Base-by-base conservation (phyloP, 1,284 basidiomycete species). In the Ganoderma lingzhi region DNA sequence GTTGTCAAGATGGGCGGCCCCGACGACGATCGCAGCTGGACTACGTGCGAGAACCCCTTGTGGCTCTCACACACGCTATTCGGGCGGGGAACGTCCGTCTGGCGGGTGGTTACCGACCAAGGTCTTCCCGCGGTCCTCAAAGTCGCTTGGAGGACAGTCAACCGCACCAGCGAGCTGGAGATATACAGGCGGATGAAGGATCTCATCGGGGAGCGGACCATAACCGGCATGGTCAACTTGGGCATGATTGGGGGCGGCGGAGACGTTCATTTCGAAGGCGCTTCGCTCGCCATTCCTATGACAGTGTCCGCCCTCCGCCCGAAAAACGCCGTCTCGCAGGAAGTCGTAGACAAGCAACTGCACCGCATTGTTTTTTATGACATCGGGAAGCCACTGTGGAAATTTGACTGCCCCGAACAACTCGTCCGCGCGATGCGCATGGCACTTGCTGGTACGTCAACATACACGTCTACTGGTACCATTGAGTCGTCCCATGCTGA, bases 21-120 rank as follows among this genome's bases (percentile, higher is more conserved):
- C 3, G 23, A 9, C 51, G n/a, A 28, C 9, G n/a, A 30, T 1
- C 51, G 6, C 5, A 28, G 4, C n/a, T 53, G n/a, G 23, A 53
- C n/a, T 6, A 53, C 51, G 14, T 30, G 1, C n/a, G 51, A 23
- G n/a, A 3, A 23, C 23, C 51, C 51, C 6, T 6, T 53, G n/a
- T 28, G 6, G 51, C n/a, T 12, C 51, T 23, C 51, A 8, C n/a
- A 53, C n/a, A 23, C 51, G 9, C 51, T 53, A 3, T 53, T 53
- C n/a, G 51, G 51, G 51, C 51, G 51, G n/a, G 51, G 51, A 14
- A 53, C 51, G 51, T 53, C 51, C n/a, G 23, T 53, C 2, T 53
- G 51, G 51, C n/a, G 51, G 51, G n/a, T 53, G n/a, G 2, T 10
- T 3, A 28, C n/a, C 9, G n/a, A 23, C 23, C 2, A 53, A 3